Evolutionary conservation across 164 flowering plant genomes (phyloP), one percentile per base, ranked within the genome.

Genomic region (Umbilicus rupestris): DNA sequence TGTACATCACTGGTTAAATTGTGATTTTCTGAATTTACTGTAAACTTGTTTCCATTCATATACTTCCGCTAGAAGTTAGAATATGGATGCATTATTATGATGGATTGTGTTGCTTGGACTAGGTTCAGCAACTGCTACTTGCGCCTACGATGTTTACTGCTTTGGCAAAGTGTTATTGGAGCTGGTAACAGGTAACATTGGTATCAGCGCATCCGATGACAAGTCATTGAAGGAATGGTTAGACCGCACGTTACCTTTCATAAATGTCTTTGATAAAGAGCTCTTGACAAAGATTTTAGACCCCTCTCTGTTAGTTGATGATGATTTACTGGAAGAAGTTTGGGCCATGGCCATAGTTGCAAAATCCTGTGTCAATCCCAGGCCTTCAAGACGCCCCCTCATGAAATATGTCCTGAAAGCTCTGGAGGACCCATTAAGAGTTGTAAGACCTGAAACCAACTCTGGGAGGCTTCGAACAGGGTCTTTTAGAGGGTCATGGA

Each of bases 321-420:
- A 89, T 39, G 97, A 91, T 69, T 79, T 95, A 1, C 72, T 95
- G 24, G 97, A 90, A 65, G 99, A 95, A 75, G 99, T 92, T 7
- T 95, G 97, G 99, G 96, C 97, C n/a, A 88, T 88, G 91, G 99
- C 99, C 0, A 76, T 95, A 59, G 94, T 95, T 42, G 97, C 99
- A 8, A 78, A 81, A 71, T 92, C 99, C 19, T 95, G 99, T 73
- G 85, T 95, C 7, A 92, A 92, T 71, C 97, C 97, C 29, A 90
- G 81, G 69, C 94, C 97, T 29, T 73, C 89, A 1, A 86, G 84
- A 46, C 85, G 99, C 10, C 97, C 99, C 14, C 86, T 79, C 26
- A 87, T 87, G 89, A 84, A 86, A 76, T 86, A 90, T 71, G 78
- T 94, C 64, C 87, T 91, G 42, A 88, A 84, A 75, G 99, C 97